Evolutionary conservation across 208 protist species (phyloP).

Genomic region (Trypanosoma congolense): DNA sequence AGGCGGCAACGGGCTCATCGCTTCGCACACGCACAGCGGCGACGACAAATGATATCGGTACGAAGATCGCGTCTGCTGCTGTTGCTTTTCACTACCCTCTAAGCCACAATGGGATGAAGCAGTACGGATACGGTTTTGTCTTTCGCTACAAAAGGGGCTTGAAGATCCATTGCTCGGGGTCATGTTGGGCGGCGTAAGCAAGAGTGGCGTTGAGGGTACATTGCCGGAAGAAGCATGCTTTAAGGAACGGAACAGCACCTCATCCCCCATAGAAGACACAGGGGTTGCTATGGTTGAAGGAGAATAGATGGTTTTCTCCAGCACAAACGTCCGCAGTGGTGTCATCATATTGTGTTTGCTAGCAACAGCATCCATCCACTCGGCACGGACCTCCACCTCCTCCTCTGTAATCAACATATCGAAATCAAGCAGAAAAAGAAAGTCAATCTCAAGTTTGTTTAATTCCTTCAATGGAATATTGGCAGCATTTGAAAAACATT

Average conservation of each 20-base stretch:
- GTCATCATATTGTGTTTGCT: slow-evolving; percentile 39
- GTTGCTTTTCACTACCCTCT: slow-evolving; percentile 5
- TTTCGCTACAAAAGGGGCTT: neutral
- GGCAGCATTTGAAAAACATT: slow-evolving; percentile 43
- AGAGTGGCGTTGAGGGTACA: slow-evolving; percentile 12
- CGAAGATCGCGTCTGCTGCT: neutral
- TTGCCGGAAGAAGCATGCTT: slow-evolving; percentile 7
- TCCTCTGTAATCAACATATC: slow-evolving; percentile 64
- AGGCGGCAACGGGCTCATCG: slow-evolving; percentile 2
- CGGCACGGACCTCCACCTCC: slow-evolving; percentile 68
- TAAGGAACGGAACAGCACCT: slow-evolving; percentile 3
- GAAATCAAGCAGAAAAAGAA: slow-evolving; percentile 84
- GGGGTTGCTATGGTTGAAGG: slow-evolving; percentile 14
- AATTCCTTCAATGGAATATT: slow-evolving; percentile 58
- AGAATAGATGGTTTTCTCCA: slow-evolving; percentile 19
- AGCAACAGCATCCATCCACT: slow-evolving; percentile 75
- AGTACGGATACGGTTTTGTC: neutral
- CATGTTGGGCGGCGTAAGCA: slow-evolving; percentile 15
- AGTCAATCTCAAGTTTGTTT: slow-evolving; percentile 69
- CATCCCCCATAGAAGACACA: slow-evolving; percentile 20
- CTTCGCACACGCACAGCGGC: neutral
- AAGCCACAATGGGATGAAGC: slow-evolving; percentile 2
- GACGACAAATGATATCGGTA: neutral
- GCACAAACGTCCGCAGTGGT: slow-evolving; percentile 51
- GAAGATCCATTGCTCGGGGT: slow-evolving; percentile 4